Evolutionary conservation across 1,284 basidiomycete genomes (phyloP), one percentile per base, ranked within the genome.

Genomic region (Marasmius fiardii): DNA sequence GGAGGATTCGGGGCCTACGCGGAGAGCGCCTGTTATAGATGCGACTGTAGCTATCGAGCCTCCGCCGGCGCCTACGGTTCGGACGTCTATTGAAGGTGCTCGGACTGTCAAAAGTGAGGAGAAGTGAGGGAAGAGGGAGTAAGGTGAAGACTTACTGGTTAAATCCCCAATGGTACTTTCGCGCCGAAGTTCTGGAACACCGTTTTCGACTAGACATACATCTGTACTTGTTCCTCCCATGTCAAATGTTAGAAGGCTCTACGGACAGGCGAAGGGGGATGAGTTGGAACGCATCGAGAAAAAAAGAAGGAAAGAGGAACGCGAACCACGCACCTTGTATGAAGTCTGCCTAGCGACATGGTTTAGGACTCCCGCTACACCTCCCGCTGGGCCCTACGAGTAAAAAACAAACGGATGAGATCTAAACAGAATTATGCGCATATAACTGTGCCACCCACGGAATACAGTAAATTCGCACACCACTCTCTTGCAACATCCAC

Each of bases 221-320:
- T 69, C 68, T n/a, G 67, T 67, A 16, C 64, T 66, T 14, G 68
- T 68, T n/a, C 64, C 66, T 21, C 65, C 66, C 61, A 68, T 69
- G 48, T 68, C 68, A 24, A 67, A 63, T 10, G 66, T 67, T n/a
- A 70, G 55, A 3, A 70, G 56, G 45, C 67, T 67, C 61, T 64
- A 24, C n/a, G n/a, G n/a, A n/a, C n/a, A n/a, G n/a, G n/a, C n/a
- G n/a, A n/a, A n/a, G n/a, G n/a, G 21, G 24, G 4, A 20, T 21
- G 3, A 53, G 24, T 41, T 51, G 6, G 16, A 6, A 20, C 11
- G 37, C 28, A 26, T n/a, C n/a, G 23, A 28, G 12, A 14, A 18
- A 5, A 18, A 26, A 26, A 21, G 14, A 39, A 16, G 20, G 24
- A 26, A 28, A 16, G 8, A 33, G 6, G n/a, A 26, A 8, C 4